These are phyloP conservation scores for Xylaria bambusicola DNA, from an alignment of 495 filamentous ascomycete genomes.

Conservation along the genomic window DNA sequence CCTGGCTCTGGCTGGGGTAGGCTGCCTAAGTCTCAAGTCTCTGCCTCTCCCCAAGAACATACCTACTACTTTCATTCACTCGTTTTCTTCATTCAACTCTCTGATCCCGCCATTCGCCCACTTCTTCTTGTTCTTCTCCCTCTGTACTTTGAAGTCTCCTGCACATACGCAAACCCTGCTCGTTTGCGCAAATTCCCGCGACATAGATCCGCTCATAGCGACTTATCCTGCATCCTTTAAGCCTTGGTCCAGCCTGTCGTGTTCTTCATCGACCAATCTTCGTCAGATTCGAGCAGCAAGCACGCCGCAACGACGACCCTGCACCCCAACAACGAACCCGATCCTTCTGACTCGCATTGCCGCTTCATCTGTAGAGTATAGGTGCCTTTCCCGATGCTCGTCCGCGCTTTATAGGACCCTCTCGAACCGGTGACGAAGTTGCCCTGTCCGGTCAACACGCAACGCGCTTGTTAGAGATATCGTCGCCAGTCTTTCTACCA, in stretches of 20 bases:
- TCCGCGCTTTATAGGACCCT: not conserved
- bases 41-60: too few relatives aligned
- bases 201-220: not conserved
- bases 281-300: not conserved
- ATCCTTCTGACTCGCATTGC: not conserved
- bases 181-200: not conserved
- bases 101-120: not conserved
- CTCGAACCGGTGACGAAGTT: not conserved
- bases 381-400: constrained; percentile 4
- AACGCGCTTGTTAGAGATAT: not conserved
- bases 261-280: not conserved
- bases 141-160: not conserved
- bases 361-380: not conserved
- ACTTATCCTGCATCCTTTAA: not conserved
- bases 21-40: too few relatives aligned
- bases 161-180: not conserved
- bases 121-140: not conserved
- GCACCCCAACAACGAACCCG: not conserved
- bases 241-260: not conserved
- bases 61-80: not conserved
- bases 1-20: too few relatives aligned
- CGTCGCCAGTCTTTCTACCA: constrained; percentile 7
- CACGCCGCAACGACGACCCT: not conserved
- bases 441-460: not conserved
- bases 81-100: constrained; percentile 2